These are phyloP conservation scores for Trichoderma atrobrunneum DNA, from an alignment of 2,329 filamentous ascomycete genomes.

Conservation along the genomic window DNA sequence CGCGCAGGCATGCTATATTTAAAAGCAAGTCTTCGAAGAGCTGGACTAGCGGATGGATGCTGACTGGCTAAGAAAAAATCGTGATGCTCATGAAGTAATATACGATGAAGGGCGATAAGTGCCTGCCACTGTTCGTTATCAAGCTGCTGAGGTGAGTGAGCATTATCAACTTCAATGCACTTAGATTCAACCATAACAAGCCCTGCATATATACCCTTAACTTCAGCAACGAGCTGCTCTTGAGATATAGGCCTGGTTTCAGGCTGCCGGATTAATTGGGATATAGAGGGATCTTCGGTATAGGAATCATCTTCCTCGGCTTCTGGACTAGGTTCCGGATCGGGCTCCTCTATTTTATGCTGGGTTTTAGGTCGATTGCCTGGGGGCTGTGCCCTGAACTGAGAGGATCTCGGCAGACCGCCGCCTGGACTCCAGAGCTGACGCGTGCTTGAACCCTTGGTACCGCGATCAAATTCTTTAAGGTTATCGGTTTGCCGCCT, in stretches of 20 bases:
- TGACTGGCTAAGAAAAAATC: background rate
- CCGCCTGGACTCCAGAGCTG: background rate
- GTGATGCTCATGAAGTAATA: background rate
- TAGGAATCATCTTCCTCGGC: background rate
- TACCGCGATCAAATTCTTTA: background rate
- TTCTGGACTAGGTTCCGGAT: too few relatives aligned
- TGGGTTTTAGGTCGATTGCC: too few relatives aligned
- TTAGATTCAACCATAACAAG: accelerated
- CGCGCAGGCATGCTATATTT: too few relatives aligned
- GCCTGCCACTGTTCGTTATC: too few relatives aligned
- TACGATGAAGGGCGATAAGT: background rate
- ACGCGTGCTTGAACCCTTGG: background rate
- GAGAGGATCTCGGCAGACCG: too few relatives aligned
- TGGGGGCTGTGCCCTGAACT: too few relatives aligned
- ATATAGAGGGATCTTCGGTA: background rate
- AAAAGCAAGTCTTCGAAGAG: background rate
- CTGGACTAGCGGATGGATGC: background rate
- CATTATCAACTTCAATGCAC: background rate
- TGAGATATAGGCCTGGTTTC: background rate
- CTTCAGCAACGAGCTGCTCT: background rate
- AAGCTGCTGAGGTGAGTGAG: background rate
- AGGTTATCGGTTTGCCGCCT: background rate
- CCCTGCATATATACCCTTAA: accelerated
- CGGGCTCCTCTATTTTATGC: background rate
- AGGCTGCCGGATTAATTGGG: background rate